Evolutionary conservation across 2,329 filamentous ascomycete species (phyloP).

Genomic region (Aureobasidium mangrovei): DNA sequence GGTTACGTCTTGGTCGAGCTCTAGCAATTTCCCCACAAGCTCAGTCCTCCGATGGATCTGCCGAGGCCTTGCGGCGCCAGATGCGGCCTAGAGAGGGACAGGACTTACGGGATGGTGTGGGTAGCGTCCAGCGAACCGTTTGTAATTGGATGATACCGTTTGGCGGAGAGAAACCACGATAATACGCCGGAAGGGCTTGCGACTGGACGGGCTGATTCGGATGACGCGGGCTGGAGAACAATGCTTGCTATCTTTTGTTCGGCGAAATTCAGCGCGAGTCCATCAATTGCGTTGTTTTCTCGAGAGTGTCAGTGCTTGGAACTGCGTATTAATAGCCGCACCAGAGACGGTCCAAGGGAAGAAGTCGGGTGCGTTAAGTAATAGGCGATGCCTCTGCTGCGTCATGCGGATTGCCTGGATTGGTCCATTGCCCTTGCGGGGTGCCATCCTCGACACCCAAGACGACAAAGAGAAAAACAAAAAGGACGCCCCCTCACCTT

Average conservation of each 20-base stretch:
- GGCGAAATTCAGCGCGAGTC: slow-evolving; percentile 4
- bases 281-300: slow-evolving; percentile 6
- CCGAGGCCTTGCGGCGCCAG: slow-evolving; percentile 5
- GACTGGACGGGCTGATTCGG: not conserved
- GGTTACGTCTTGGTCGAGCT: not conserved
- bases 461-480: not conserved
- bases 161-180: slow-evolving; percentile 5
- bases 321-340: slow-evolving; percentile 9
- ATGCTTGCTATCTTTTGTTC: slow-evolving; percentile 1
- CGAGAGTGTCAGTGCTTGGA: not conserved
- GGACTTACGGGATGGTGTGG: slow-evolving; percentile 1
- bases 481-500: not conserved
- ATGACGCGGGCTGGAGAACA: not conserved
- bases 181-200: slow-evolving; percentile 3
- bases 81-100: not conserved
- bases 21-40: slow-evolving; percentile 7
- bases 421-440: slow-evolving; percentile 3
- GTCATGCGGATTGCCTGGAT: slow-evolving; percentile 3
- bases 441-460: not conserved
- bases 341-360: slow-evolving; percentile 6
- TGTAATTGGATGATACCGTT: slow-evolving; percentile 13
- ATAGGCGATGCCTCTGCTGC: not conserved
- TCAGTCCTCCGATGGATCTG: slow-evolving; percentile 10
- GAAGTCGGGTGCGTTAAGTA: slow-evolving; percentile 12
- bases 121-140: slow-evolving; percentile 8